Evolutionary conservation across 306 rosid species (phyloP), one percentile per base, ranked within the genome.

Genomic region (Glycine tomentella): DNA sequence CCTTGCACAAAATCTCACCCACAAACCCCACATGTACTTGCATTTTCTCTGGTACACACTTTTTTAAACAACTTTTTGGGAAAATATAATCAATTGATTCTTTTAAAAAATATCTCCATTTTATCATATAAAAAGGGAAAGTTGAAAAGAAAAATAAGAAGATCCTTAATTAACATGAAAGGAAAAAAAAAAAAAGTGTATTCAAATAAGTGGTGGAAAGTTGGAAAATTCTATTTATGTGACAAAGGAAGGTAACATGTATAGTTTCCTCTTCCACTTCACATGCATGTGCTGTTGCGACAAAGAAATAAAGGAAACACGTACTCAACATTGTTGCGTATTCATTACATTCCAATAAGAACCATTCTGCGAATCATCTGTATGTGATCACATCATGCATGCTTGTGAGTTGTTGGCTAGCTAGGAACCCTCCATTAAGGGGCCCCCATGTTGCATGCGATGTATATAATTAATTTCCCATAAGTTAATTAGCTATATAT

Each of bases 391-490:
- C 61, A 36, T 58, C 46, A 61, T 75, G 31, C 62, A 62, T 76
- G 49, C 34, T 76, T 10, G 17, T 76, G 52, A 49, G 65, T 67
- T 78, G 75, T 67, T 53, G n/a, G 56, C 7, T 78, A 7, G 48
- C 58, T 69, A 52, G 74, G 20, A 65, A 20, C 82, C 31, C 31
- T 20, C 69, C 57, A 6, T 79, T 67, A 55, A 45, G 51, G 59
- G 69, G n/a, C n/a, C 0, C 75, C 75, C 82, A 53, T 56, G 63
- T 31, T 68, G 56, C 59, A 69, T 69, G 82, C 69, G 70, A 78
- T 69, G 76, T 45, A 36, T 59, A 42, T 66, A 67, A 61, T 25
- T 25, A 25, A 25, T 25, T 25, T 25, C 31, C 31, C 31, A 25
- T 25, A 25, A 25, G 31, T 25, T 25, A 25, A 25, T 25, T 25